Evolutionary conservation across 192 early-diverging fungal genomes (phyloP), one percentile per base, ranked within the genome.

Genomic region (Endogone sp.): DNA sequence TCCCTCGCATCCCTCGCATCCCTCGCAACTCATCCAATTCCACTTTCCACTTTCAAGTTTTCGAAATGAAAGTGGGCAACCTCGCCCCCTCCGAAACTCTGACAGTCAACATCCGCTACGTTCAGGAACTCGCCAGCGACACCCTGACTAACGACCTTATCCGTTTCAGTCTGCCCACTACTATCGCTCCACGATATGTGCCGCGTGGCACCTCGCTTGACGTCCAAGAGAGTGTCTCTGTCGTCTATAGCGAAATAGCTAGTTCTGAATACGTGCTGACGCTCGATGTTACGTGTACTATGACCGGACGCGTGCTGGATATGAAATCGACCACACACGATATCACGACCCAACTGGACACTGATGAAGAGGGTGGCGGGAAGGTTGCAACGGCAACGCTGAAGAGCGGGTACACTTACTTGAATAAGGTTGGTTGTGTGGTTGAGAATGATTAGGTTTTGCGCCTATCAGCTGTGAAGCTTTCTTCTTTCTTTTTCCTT

Each of bases 241-340:
- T 49, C 37, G 16, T 16, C 0, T 49, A 49, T 16, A 49, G 37
- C 37, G 16, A 49, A 11, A 49, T 6, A 0, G 37, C 37, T 0
- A 6, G 44, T 26, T 44, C n/a, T 64, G 26, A 58, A 28, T 65
- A 56, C 31, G 25, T 58, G 37, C 67, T 55, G 9, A 54, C 29
- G 21, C 31, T 81, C 6, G 68, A 69, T 37, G 59, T 74, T 57
- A 71, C 68, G 27, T 65, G 66, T 56, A 44, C 64, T 57, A 65
- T 73, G 58, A 60, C 69, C 20, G 73, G 37, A 28, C 60, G 65
- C n/a, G 78, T 85, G 61, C 56, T 67, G 49, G 63, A 29, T 22
- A 72, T 85, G 25, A 70, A 73, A n/a, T 84, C 81, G 4, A 78
- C 84, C 29, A 75, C 85, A 10, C 85, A 85, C 57, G 59, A 66